phyloP scores from a whole-genome alignment of 768 basidiomycete species.

The Kwoniella mangroviensis region DNA sequence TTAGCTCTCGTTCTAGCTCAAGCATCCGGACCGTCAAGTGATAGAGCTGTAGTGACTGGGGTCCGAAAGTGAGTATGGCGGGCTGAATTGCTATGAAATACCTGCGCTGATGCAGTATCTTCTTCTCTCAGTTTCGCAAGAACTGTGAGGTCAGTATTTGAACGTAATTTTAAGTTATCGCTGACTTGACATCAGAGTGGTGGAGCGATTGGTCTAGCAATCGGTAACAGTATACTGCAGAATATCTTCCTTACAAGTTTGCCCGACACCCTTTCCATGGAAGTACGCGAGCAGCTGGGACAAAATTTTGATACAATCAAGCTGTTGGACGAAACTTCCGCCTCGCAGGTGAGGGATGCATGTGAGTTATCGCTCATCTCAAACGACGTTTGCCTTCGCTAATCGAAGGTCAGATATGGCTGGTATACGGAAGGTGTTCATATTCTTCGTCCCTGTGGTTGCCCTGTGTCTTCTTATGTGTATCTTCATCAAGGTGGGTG shows the following conservation, averaged over 20 bases:
- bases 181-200: conserved; percentile 33
- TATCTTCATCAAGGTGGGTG: conserved; percentile 35
- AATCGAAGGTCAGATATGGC: conserved; percentile 31
- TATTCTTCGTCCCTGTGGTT: conserved; percentile 45
- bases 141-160: conserved; percentile 10
- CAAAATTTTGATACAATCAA: conserved; percentile 5
- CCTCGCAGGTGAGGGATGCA: conserved; percentile 8
- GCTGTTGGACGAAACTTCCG: background rate
- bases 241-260: conserved; percentile 38
- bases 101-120: background rate
- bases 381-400: background rate
- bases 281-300: background rate
- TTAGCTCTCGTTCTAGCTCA: conserved; percentile 45
- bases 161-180: background rate
- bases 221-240: conserved; percentile 46
- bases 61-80: conserved; percentile 26
- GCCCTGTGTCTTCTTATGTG: conserved; percentile 38
- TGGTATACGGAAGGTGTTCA: conserved; percentile 43
- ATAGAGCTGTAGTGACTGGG: conserved; percentile 50
- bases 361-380: conserved; percentile 8
- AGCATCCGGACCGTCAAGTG: conserved; percentile 32
- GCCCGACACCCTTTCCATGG: conserved; percentile 26
- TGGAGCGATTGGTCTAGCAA: conserved; percentile 50
- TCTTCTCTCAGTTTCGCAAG: conserved; percentile 23
- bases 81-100: background rate